Evolutionary conservation across 179 eudicot species (phyloP), one percentile per base, ranked within the genome.

Genomic region (Camellia oleifera): DNA sequence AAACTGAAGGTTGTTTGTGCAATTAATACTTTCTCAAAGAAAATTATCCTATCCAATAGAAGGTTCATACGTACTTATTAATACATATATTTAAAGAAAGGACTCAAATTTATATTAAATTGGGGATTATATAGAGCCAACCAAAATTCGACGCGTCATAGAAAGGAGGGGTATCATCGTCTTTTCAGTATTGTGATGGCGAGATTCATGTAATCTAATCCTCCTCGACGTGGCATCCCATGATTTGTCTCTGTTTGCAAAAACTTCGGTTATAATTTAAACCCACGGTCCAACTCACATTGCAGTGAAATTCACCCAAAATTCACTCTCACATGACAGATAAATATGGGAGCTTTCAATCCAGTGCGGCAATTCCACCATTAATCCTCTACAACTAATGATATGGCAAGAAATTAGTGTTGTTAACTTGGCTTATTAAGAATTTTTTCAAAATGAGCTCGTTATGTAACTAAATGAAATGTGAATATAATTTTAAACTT

Each of bases 281-380:
- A 50, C 44, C 61, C 60, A 3, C 60, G 3, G 32, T 18, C 23
- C 57, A 48, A 10, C 40, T 71, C 56, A 71, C 40, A 13, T 0
- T 53, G 3, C 4, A 11, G 76, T 58, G 7, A 73, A 73, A 73
- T 73, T 73, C 44, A 7, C 48, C 76, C 72, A 40, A 69, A 69
- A 69, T 69, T 40, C n/a, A 69, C 72, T 69, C 72, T 32, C 72
- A 69, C 50, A 69, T 40, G 52, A 69, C 42, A 69, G 52, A 42
- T 13, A 57, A 20, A 10, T 53, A 1, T 54, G 76, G 44, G 76
- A 13, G 76, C 26, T 54, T 4, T 12, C n/a, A 5, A 73, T 73
- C 76, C 5, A 14, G 18, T 56, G 76, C 7, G 46, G 44, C 2
- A 6, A 20, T 52, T 54, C 26, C 53, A 44, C n/a, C 54, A 7